phyloP scores from a whole-genome alignment of 176 grass and related monocot genomes.

The Urochloa ruziziensis region DNA sequence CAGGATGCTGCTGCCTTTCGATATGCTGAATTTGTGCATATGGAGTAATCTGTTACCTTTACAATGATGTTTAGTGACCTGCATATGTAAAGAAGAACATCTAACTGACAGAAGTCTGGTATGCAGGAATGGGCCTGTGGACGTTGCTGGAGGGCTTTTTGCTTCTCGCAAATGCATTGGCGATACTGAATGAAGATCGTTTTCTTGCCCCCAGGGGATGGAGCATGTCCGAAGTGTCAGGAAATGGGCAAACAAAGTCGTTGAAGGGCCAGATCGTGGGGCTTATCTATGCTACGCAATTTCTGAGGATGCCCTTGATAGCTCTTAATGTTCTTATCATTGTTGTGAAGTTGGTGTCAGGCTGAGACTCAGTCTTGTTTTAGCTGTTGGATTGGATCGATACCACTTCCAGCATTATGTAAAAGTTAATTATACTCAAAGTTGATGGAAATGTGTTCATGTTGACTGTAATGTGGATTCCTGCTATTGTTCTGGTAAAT shows the following conservation, averaged over 20 bases:
- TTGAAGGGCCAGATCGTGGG: conserved; percentile 83
- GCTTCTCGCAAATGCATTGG: conserved; percentile 76
- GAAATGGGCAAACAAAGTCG: conserved; percentile 61
- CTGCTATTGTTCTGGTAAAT: conserved; percentile 3
- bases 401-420: conserved; percentile 23
- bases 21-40: not conserved
- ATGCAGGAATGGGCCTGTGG: conserved; percentile 77
- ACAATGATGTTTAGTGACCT: not conserved
- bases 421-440: conserved; percentile 30
- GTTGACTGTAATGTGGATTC: not conserved
- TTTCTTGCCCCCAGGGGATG: conserved; percentile 75
- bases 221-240: conserved; percentile 86
- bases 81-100: not conserved
- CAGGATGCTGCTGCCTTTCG: not conserved
- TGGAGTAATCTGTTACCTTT: not conserved
- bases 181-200: conserved; percentile 77
- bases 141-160: conserved; percentile 67
- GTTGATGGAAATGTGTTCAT: not conserved
- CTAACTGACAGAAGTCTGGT: conserved; percentile 11
- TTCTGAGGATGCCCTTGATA: conserved; percentile 76
- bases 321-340: conserved; percentile 78
- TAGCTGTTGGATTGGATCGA: conserved; percentile 4
- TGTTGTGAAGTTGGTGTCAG: conserved; percentile 75
- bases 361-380: conserved; percentile 35
- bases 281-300: conserved; percentile 74